Percentiles rank a stretch among this genome's conserved stretches.
These are phyloP conservation scores for Sindora glabra DNA, from an alignment of 306 rosid genomes.

Conservation along the genomic window DNA sequence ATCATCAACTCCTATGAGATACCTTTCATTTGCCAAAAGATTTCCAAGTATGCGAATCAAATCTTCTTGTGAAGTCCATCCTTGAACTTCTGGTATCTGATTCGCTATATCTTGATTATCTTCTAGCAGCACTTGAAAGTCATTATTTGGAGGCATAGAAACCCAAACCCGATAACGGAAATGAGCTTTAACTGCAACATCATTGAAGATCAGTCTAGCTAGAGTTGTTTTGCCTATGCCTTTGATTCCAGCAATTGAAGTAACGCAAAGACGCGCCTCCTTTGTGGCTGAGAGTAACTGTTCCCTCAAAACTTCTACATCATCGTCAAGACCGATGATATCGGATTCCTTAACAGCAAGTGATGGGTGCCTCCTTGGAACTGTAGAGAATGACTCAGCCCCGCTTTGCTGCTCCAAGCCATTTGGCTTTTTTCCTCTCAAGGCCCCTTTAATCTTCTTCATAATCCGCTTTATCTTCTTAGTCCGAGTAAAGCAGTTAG, in stretches of 20 bases:
- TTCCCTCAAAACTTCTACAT: background rate
- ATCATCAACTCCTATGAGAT: constrained; percentile 20
- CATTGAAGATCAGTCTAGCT: constrained; percentile 10
- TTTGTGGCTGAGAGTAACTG: background rate
- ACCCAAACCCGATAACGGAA: constrained; percentile 17
- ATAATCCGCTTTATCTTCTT: background rate
- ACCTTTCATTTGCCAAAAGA: background rate
- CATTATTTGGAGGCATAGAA: background rate
- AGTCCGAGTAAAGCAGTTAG: background rate
- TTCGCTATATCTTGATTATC: background rate
- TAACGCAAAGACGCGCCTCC: background rate
- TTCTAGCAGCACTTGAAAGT: background rate
- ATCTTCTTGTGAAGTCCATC: background rate
- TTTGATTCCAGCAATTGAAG: constrained; percentile 21
- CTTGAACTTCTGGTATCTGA: background rate
- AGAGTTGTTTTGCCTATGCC: constrained; percentile 39
- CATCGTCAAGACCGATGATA: constrained; percentile 17
- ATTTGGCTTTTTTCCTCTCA: background rate
- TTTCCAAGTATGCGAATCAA: background rate
- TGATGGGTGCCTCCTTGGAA: background rate
- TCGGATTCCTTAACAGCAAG: background rate
- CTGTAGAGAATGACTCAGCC: background rate
- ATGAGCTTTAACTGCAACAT: background rate
- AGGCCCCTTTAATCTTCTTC: background rate
- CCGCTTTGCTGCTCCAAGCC: background rate